Evolutionary conservation across 768 basidiomycete genomes (phyloP).

Genomic region (Pleurotus citrinopileatus): DNA sequence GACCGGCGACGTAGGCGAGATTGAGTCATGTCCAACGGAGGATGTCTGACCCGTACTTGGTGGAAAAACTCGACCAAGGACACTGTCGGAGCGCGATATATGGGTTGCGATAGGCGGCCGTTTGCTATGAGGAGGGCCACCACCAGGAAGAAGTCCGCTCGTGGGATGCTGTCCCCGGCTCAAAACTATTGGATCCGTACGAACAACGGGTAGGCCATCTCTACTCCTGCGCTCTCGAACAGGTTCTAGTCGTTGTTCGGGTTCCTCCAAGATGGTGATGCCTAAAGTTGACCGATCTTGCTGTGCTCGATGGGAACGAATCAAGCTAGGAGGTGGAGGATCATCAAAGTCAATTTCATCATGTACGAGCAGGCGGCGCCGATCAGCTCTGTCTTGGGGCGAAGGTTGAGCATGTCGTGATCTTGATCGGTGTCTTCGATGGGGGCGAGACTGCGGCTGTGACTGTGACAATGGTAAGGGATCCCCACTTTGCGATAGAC

Average conservation of each 20-base stretch:
- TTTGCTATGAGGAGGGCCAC: not conserved
- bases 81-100: constrained; percentile 21
- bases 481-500: constrained; percentile 40
- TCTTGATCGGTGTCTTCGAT: constrained; percentile 17
- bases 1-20: not conserved
- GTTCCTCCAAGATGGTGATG: constrained; percentile 2
- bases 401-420: constrained; percentile 14
- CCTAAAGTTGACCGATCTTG: not conserved
- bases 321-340: constrained; percentile 33
- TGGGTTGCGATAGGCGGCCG: not conserved
- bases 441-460: constrained; percentile 20
- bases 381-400: constrained; percentile 9
- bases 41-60: constrained; percentile 4
- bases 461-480: too few species aligned
- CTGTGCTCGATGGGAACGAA: constrained; percentile 18
- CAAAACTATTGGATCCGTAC: not conserved
- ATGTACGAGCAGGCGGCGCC: constrained; percentile 16
- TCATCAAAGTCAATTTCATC: constrained; percentile 32
- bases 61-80: constrained; percentile 24
- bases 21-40: not conserved
- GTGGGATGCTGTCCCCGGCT: too few species aligned
- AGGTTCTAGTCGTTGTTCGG: not conserved
- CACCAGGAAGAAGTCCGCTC: not conserved
- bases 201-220: constrained; percentile 13
- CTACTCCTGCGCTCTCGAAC: not conserved